A percentile compares a stretch with the other conserved stretches of the same genome.
These are phyloP conservation scores for Suhomyces atakaporum DNA, from an alignment of 1,139 yeast species.

Conservation along the genomic window DNA sequence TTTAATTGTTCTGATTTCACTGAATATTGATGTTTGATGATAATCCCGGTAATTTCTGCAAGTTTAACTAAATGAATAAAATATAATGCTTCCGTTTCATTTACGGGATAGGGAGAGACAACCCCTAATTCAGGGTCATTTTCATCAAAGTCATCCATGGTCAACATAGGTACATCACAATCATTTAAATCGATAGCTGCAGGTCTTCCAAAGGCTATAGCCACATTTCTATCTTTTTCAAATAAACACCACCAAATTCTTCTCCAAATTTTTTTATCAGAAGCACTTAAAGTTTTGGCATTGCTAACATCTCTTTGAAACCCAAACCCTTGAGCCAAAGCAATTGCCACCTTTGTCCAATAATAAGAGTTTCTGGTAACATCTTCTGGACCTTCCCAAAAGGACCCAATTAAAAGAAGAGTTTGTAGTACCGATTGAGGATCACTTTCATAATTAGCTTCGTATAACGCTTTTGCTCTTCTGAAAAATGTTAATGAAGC, in stretches of 20 bases:
- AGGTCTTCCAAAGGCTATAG: conserved; percentile 81
- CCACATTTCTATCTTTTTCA: conserved; percentile 68
- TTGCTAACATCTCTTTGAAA: conserved; percentile 58
- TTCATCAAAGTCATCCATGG: conserved; percentile 63
- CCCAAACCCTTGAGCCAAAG: conserved; percentile 79
- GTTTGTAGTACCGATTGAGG: conserved; percentile 68
- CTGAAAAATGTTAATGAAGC: conserved; percentile 70
- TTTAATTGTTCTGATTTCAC: conserved; percentile 64
- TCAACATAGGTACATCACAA: conserved; percentile 76
- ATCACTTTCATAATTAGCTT: conserved; percentile 71
- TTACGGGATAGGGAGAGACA: conserved; percentile 47
- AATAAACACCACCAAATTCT: conserved; percentile 82
- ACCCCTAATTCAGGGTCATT: conserved; percentile 51
- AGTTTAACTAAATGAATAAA: conserved; percentile 68
- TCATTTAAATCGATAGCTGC: conserved; percentile 69
- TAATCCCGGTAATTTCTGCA: conserved; percentile 74
- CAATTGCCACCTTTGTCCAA: conserved; percentile 75
- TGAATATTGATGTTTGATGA: conserved; percentile 70
- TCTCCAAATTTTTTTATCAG: conserved; percentile 62
- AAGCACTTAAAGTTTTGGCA: conserved; percentile 30
- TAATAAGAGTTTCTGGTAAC: conserved; percentile 73
- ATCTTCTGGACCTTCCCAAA: conserved; percentile 81
- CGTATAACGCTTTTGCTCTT: conserved; percentile 76
- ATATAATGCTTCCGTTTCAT: conserved; percentile 52
- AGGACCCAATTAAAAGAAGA: conserved; percentile 63